A percentile compares a stretch with the other conserved stretches of the same genome.
Evolutionary conservation across 23 red algal species (phyloP).

Genomic region (Chondrus crispus): DNA sequence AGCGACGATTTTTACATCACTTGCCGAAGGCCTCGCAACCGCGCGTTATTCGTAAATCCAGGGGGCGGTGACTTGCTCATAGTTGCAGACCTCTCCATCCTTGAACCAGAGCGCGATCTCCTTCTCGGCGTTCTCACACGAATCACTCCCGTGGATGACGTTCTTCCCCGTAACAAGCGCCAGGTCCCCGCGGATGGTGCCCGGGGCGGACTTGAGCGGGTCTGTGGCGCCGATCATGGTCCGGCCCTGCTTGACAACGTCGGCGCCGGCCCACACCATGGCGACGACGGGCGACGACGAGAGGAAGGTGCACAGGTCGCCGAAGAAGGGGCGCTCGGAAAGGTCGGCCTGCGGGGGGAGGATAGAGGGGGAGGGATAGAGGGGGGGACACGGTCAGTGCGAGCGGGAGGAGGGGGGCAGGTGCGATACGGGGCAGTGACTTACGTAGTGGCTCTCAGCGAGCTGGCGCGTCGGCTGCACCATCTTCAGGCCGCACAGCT

Average conservation of each 20-base stretch:
- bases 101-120: conserved; percentile 95
- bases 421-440: not conserved
- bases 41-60: conserved; percentile 54
- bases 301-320: conserved; percentile 70
- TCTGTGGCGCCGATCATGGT: conserved; percentile 93
- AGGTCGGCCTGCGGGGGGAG: conserved; percentile 43
- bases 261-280: conserved; percentile 94
- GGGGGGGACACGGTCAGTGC: conserved; percentile 39
- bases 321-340: conserved; percentile 78
- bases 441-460: conserved; percentile 78
- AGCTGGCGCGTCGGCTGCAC: conserved; percentile 61
- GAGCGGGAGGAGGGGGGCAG: conserved; percentile 63
- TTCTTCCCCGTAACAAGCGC: conserved; percentile 82
- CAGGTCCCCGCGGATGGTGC: conserved; percentile 93
- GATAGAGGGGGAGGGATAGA: conserved; percentile 78
- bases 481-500: conserved; percentile 80
- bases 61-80: conserved; percentile 12
- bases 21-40: no score
- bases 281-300: conserved; percentile 83
- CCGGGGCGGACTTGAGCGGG: conserved; percentile 82
- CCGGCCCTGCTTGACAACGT: conserved; percentile 74
- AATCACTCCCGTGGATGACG: conserved; percentile 87
- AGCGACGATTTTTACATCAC: no score
- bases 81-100: conserved; percentile 61
- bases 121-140: conserved; percentile 66